Evolutionary conservation across 768 basidiomycete species (phyloP), one percentile per base, ranked within the genome.

Genomic region (Rhizopogon vulgaris): DNA sequence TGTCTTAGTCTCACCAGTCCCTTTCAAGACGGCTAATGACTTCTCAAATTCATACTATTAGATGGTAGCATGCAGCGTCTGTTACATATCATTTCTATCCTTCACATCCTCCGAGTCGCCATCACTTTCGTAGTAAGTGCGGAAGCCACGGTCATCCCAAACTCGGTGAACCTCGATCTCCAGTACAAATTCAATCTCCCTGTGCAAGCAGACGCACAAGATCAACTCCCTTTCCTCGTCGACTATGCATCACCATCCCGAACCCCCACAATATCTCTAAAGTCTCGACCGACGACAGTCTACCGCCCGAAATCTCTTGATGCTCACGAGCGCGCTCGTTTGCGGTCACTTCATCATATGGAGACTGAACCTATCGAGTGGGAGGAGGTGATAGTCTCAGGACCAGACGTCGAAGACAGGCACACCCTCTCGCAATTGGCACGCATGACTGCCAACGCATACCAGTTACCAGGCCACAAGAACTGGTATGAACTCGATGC

Each of bases 371-470:
- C 60, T 2, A 60, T 85, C 1, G 71, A 79, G 38, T 96, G 94
- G 94, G 81, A 87, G 32, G 72, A 76, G 43, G 65, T 80, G 3
- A 73, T 82, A 39, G 72, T 90, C 10, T 72, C 78, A 3, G 90
- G 76, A 3, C 95, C 95, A 0, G 87, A 96, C 62, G 67, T 93
- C 14, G 77, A 79, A 52, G 89, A 95, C 64, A 71, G 77, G 48
- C 84, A 87, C 59, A 96, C 94, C 0, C 70, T 97, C 6, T 74
- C 77, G 2, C 85, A 92, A 63, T 76, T 98, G 27, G 94, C 88
- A 7, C 72, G 89, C 52, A 94, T 97, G 86, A 76, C 85, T 9
- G 89, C 84, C 34, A 90, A 97, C 63, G 94, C 95, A 1, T 97
- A 97, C 69, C 80, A 85, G 10, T 65, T 82, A 28, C 86, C 88